A percentile compares a stretch with the other conserved stretches of the same genome.
Conservation (phyloP, 106 monocot species). For the Apostasia ramifera region DNA sequence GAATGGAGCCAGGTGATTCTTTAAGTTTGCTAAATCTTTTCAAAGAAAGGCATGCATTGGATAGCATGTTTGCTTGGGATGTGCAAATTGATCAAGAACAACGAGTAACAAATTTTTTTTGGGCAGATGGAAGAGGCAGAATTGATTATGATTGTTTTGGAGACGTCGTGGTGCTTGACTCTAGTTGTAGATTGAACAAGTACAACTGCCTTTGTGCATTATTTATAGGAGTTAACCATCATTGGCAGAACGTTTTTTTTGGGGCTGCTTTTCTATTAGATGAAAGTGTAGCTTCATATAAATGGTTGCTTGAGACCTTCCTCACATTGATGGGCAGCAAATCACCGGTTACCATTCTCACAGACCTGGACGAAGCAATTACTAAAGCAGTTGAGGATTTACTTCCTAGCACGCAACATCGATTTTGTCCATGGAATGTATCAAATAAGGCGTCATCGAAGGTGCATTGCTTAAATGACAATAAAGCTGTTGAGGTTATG, state of each 20-base stretch:
- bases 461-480: conserved; percentile 6
- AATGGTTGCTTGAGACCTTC: conserved; percentile 22
- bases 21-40: background rate
- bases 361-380: conserved; percentile 18
- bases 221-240: background rate
- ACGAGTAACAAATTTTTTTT: conserved; percentile 19
- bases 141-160: conserved; percentile 24
- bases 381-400: conserved; percentile 18
- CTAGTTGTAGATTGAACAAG: background rate
- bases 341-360: conserved; percentile 17
- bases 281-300: conserved; percentile 13
- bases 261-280: conserved; percentile 23
- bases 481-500: conserved; percentile 7
- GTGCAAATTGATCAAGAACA: conserved; percentile 22
- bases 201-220: background rate
- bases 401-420: conserved; percentile 17
- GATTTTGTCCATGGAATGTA: conserved; percentile 10
- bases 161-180: conserved; percentile 21
- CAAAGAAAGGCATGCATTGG: background rate
- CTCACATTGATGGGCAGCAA: conserved; percentile 20
- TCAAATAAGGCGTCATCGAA: conserved; percentile 12
- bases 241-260: conserved; percentile 25
- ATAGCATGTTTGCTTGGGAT: background rate
- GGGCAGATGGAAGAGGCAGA: conserved; percentile 17
- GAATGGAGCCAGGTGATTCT: background rate